These are phyloP conservation scores for Periglandula ipomoeae DNA, from an alignment of 2,329 filamentous ascomycete species.

Conservation along the genomic window DNA sequence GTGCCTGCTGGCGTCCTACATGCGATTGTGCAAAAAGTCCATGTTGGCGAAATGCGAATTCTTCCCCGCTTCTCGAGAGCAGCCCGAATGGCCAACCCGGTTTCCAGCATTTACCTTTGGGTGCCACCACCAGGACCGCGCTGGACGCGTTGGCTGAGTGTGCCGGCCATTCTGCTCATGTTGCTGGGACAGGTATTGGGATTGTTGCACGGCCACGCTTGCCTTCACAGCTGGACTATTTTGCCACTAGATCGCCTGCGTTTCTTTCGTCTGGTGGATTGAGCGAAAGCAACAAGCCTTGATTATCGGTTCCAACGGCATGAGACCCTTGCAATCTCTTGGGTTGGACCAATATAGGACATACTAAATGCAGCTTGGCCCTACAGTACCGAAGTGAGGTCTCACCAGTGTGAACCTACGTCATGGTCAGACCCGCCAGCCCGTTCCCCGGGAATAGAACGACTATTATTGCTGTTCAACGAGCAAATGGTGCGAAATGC, in stretches of 20 bases:
- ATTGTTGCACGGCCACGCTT: no score
- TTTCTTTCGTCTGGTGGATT: no score
- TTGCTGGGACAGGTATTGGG: no score
- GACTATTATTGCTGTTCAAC: neutral
- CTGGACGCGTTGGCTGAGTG: neutral
- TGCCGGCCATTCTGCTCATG: neutral
- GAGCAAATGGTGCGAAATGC: no score
- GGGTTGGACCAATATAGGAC: no score
- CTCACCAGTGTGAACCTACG: neutral
- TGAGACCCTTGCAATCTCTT: no score
- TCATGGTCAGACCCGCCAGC: neutral
- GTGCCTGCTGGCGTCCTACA: constrained; percentile 6
- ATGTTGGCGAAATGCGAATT: constrained; percentile 14
- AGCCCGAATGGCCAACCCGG: neutral
- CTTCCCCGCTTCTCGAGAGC: constrained; percentile 8
- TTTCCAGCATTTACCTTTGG: neutral
- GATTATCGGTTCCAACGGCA: no score
- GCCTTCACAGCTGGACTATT: no score
- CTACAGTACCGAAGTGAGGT: neutral
- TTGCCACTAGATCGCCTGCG: no score
- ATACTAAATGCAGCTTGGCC: no score
- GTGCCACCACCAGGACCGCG: neutral
- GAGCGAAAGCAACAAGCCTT: no score
- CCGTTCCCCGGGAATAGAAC: neutral
- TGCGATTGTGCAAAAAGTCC: constrained; percentile 18